Conservation (phyloP, 1,284 basidiomycete genomes). For the Jaminaea rosea region DNA sequence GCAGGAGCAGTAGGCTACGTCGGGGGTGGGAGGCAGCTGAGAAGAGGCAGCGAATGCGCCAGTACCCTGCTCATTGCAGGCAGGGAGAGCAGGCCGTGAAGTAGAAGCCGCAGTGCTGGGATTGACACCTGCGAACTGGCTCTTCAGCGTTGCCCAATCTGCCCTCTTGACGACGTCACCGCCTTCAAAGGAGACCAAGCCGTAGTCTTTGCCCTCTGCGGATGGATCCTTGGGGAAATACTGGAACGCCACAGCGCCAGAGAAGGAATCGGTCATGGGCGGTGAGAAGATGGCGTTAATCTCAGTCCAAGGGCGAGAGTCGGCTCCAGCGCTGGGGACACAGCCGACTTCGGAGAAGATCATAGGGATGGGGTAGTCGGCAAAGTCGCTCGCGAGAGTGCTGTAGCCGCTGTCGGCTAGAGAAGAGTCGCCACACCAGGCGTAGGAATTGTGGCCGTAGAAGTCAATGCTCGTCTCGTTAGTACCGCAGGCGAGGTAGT, state of each 20-base stretch:
- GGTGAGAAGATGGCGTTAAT: conserved; percentile 63
- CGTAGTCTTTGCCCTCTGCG: conserved; percentile 64
- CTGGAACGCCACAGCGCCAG: conserved; percentile 73
- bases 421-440: conserved; percentile 66
- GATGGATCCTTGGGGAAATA: conserved; percentile 27
- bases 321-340: conserved; percentile 56
- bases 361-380: conserved; percentile 63
- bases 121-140: conserved; percentile 57
- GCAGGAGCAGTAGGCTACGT: conserved; percentile 68
- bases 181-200: conserved; percentile 68
- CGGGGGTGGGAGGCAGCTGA: conserved; percentile 72
- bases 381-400: conserved; percentile 48
- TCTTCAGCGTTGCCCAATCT: conserved; percentile 63
- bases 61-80: conserved; percentile 61
- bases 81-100: conserved; percentile 55
- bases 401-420: conserved; percentile 54
- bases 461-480: conserved; percentile 66
- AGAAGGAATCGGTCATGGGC: conserved; percentile 69
- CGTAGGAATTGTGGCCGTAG: conserved; percentile 55
- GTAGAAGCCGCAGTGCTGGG: conserved; percentile 61
- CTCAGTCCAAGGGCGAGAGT: conserved; percentile 71
- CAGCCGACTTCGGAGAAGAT: conserved; percentile 83
- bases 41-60: conserved; percentile 59
- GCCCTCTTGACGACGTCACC: conserved; percentile 57
- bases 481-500: conserved; percentile 72